These are phyloP conservation scores for Podospora tetraspora DNA, from an alignment of 495 filamentous ascomycete genomes.

Conservation along the genomic window DNA sequence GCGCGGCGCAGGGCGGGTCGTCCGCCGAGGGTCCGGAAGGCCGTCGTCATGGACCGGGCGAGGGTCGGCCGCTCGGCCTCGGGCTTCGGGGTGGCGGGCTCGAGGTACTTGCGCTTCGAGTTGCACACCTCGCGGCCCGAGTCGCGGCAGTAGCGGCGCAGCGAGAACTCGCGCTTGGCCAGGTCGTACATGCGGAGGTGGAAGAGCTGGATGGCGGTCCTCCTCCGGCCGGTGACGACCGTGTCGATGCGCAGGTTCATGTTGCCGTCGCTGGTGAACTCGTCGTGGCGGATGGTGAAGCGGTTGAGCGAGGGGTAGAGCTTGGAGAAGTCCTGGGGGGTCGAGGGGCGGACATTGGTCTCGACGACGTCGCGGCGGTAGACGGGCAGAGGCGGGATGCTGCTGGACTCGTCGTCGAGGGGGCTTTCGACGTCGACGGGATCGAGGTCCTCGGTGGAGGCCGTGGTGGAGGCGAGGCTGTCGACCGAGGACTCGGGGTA, in stretches of 20 bases:
- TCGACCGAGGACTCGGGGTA: slow-evolving; percentile 63
- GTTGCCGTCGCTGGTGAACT: slow-evolving; percentile 87
- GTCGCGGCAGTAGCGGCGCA: slow-evolving; percentile 86
- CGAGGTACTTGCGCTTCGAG: slow-evolving; percentile 63
- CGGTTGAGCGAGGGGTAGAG: slow-evolving; percentile 81
- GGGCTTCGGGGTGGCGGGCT: slow-evolving; percentile 36
- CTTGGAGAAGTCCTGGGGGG: slow-evolving; percentile 74
- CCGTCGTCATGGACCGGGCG: slow-evolving; percentile 68
- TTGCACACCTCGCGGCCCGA: slow-evolving; percentile 93
- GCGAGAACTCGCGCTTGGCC: slow-evolving; percentile 77
- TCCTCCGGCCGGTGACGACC: slow-evolving; percentile 53
- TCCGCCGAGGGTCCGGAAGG: slow-evolving; percentile 59
- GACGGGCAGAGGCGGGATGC: slow-evolving; percentile 51
- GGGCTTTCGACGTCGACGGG: slow-evolving; percentile 49
- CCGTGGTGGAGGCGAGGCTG: slow-evolving; percentile 72
- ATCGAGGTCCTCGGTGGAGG: slow-evolving; percentile 59
- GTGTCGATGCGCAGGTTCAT: slow-evolving; percentile 95
- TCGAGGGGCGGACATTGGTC: slow-evolving; percentile 64
- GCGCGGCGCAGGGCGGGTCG: slow-evolving; percentile 48
- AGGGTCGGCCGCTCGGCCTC: slow-evolving; percentile 38
- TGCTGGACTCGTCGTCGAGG: slow-evolving; percentile 33
- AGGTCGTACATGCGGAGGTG: slow-evolving; percentile 95
- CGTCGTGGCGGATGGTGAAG: slow-evolving; percentile 83
- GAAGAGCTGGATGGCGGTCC: slow-evolving; percentile 75
- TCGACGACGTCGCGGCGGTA: slow-evolving; percentile 56